Evolutionary conservation across 2,329 filamentous ascomycete species (phyloP).

Genomic region (Arthrobotrys conoides): DNA sequence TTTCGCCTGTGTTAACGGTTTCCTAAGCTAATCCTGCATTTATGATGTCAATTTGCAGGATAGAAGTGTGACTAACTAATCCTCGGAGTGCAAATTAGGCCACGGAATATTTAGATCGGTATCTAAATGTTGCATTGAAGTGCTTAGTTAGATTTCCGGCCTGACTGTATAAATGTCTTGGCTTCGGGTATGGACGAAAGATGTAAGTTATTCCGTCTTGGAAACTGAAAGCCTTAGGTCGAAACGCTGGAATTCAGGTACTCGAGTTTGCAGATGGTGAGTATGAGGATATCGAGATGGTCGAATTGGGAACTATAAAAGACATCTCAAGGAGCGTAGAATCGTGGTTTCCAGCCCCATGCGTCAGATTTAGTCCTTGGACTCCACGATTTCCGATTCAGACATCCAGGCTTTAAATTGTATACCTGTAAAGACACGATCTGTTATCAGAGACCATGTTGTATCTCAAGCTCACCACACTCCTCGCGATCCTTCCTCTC

Average conservation of each 20-base stretch:
- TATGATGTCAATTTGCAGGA: constrained; percentile 16
- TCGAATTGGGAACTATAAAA: constrained; percentile 29
- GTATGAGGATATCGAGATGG: background rate
- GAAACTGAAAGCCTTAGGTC: constrained; percentile 14
- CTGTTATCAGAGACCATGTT: constrained; percentile 25
- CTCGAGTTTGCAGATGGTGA: background rate
- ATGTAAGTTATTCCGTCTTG: constrained; percentile 50
- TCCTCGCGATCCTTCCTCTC: constrained; percentile 34
- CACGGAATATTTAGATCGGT: constrained; percentile 43
- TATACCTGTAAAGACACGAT: background rate
- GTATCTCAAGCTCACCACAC: constrained; percentile 29
- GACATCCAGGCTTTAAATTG: background rate
- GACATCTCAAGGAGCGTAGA: background rate
- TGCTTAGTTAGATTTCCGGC: background rate
- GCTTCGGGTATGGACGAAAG: constrained; percentile 22
- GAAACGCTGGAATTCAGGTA: constrained; percentile 3
- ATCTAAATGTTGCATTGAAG: constrained; percentile 8
- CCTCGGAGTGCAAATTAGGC: constrained; percentile 13
- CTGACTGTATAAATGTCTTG: constrained; percentile 35
- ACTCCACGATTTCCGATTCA: background rate
- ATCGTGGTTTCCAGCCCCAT: background rate
- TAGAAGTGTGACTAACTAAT: background rate
- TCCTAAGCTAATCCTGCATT: background rate
- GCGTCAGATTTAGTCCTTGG: background rate
- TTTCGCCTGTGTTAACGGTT: background rate